A percentile compares a stretch with the other conserved stretches of the same genome.
These are phyloP conservation scores for Corynascus novoguineensis DNA, from an alignment of 495 filamentous ascomycete species.

Conservation along the genomic window DNA sequence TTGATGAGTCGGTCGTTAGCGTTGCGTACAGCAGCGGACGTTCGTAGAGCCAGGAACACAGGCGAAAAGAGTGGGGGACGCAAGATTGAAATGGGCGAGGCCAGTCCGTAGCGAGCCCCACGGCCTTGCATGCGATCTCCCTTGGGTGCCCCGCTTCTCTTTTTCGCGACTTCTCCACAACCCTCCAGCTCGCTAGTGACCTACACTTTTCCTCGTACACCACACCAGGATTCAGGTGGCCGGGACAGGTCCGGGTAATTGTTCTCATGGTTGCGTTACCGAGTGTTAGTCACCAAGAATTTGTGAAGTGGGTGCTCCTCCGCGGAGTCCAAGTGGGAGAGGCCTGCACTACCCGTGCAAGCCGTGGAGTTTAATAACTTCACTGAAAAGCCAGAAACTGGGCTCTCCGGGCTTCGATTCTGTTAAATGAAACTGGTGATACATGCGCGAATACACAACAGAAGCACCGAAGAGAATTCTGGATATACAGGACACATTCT, in stretches of 20 bases:
- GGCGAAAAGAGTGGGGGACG: constrained; percentile 9
- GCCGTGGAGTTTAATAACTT: too few species aligned
- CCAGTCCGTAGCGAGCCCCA: constrained; percentile 11
- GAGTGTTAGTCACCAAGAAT: too few species aligned
- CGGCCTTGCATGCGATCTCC: background rate
- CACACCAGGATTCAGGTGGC: background rate
- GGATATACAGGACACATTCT: too few species aligned
- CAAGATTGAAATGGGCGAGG: constrained; percentile 14
- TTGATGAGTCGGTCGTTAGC: background rate
- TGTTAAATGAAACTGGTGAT: too few species aligned
- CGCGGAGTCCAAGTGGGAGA: too few species aligned
- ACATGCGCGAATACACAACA: too few species aligned
- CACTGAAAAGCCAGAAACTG: too few species aligned
- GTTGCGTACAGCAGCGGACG: constrained; percentile 10
- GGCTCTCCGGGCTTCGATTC: too few species aligned
- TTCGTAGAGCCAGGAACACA: constrained; percentile 8
- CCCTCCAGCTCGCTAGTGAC: background rate
- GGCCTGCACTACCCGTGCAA: too few species aligned
- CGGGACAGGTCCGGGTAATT: background rate
- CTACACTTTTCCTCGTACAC: too few species aligned
- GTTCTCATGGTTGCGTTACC: constrained; percentile 1
- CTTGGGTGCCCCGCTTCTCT: background rate
- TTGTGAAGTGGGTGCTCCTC: too few species aligned
- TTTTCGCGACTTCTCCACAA: background rate
- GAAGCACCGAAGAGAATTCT: too few species aligned